Evolutionary conservation across 345 rosid species (phyloP), one percentile per base, ranked within the genome.

Genomic region (Eucalyptus globulus): DNA sequence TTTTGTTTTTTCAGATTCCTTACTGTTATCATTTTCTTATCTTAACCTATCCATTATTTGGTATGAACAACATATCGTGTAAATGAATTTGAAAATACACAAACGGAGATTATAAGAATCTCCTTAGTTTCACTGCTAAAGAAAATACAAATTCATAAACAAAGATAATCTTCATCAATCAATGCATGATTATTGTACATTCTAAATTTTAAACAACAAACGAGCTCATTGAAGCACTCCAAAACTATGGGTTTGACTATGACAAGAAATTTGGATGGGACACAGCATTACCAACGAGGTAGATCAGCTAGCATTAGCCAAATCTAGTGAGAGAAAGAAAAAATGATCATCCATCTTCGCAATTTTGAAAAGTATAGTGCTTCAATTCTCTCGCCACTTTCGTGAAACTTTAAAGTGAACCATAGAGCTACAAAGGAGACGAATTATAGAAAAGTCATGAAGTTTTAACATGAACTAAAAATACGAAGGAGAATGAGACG

Each of bases 261-360:
- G 67, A 60, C 31, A 60, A 60, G 67, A 60, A 60, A 27, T 60
- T 26, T 60, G 4, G 14, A 60, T 60, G 67, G 31, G 31, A 0
- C 4, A 60, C 4, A 12, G 0, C 0, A 60, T 0, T 60, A 60
- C 7, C 7, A 12, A 0, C 3, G 4, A 27, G 67, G 67, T 60
- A 27, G 31, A 26, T 60, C 4, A 27, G 0, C 15, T 27, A 60
- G 67, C 8, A 3, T 26, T 26, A 60, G 16, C 8, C 14, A 60
- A 60, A 27, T 60, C 31, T 60, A 26, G 31, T 60, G 29, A 60
- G 31, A 60, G 67, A 60, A 27, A 60, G 31, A 22, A 56, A 60
- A 27, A 60, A 60, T 11, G 67, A 60, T 26, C 67, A 26, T 60
- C 13, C 15, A 12, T 27, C 67, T 60, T 26, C 0, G 7, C 7